phyloP scores from a whole-genome alignment of 1,284 basidiomycete species.

The Boletellus deceptivus region DNA sequence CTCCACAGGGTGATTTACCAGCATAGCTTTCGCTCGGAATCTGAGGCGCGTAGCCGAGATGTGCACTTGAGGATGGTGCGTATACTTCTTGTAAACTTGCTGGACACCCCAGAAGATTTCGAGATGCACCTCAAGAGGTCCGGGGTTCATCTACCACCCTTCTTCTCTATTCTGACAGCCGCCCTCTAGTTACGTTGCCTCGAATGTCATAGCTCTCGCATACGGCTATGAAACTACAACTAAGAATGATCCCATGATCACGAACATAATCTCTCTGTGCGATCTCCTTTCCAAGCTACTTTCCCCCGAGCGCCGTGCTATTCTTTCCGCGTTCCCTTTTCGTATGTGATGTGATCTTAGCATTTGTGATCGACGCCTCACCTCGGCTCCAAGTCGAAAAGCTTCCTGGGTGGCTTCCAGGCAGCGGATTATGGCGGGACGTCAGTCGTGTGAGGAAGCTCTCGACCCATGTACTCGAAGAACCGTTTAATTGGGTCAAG shows the following conservation, averaged over 20 bases:
- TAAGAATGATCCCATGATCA: neutral
- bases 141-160: neutral
- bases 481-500: neutral
- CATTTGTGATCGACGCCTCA: neutral
- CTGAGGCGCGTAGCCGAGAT: neutral
- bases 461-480: neutral
- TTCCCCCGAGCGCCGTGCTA: neutral
- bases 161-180: neutral
- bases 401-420: neutral
- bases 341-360: neutral
- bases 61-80: neutral
- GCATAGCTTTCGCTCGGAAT: neutral
- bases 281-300: neutral
- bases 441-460: neutral
- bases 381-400: neutral
- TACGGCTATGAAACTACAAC: neutral
- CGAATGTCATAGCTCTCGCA: neutral
- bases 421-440: neutral
- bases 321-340: neutral
- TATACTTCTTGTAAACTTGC: neutral
- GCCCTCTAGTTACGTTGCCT: neutral
- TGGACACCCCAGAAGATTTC: neutral
- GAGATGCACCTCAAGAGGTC: neutral
- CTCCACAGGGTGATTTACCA: neutral
- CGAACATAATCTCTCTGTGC: neutral